Percentiles rank a stretch among this genome's conserved stretches.
Evolutionary conservation across 1,284 basidiomycete species (phyloP).

Genomic region (Meira miltonrushii): DNA sequence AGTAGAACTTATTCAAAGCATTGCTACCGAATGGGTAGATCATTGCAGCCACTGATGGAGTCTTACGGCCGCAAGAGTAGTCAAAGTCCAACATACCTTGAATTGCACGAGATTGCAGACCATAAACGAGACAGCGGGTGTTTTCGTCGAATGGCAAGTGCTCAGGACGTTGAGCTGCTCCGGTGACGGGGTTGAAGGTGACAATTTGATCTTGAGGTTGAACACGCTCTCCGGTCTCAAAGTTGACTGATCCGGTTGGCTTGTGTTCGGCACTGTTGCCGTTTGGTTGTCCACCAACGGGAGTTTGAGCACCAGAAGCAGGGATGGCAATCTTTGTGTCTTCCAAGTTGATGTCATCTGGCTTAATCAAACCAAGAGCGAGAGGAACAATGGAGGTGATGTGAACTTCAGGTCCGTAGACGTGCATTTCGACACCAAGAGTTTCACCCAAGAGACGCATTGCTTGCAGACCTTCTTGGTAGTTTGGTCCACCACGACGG

Average conservation of each 20-base stretch:
- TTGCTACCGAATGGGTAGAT: slow-evolving; percentile 99
- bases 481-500: slow-evolving; percentile 97
- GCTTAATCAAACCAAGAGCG: slow-evolving; percentile 69
- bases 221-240: slow-evolving; percentile 66
- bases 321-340: slow-evolving; percentile 51
- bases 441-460: slow-evolving; percentile 97
- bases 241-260: slow-evolving; percentile 66
- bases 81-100: slow-evolving; percentile 99
- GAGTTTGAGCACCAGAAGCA: slow-evolving; percentile 38
- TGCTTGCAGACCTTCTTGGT: slow-evolving; percentile 98
- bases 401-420: slow-evolving; percentile 96
- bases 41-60: slow-evolving; percentile 97
- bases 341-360: slow-evolving; percentile 39
- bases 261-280: slow-evolving; percentile 39
- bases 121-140: slow-evolving; percentile 94
- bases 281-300: slow-evolving; percentile 20
- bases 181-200: slow-evolving; percentile 62
- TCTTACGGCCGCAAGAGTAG: slow-evolving; percentile 87
- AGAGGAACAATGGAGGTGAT: slow-evolving; percentile 98
- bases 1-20: slow-evolving; percentile 99
- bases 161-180: slow-evolving; percentile 30
- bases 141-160: slow-evolving; percentile 65
- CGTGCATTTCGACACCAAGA: slow-evolving; percentile 88
- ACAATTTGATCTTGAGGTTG: slow-evolving; percentile 82
- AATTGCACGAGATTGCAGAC: slow-evolving; percentile 96